Evolutionary conservation across 2,329 filamentous ascomycete genomes (phyloP).

Genomic region (Colletotrichum sp.): DNA sequence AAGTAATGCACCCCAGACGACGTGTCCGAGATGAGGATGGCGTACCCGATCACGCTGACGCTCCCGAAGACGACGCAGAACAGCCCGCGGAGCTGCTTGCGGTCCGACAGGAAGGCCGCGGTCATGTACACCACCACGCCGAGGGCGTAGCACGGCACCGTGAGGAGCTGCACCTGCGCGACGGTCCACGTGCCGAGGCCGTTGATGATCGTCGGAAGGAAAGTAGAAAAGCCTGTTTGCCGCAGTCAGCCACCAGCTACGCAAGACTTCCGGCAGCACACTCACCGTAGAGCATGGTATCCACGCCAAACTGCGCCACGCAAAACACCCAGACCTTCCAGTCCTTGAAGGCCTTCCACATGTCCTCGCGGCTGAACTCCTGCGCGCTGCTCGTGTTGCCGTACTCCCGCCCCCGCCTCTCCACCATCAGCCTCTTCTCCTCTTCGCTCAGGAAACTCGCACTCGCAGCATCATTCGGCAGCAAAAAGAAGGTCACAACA

Average conservation of each 20-base stretch:
- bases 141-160: conserved; percentile 67
- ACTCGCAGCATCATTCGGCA: conserved; percentile 57
- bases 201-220: conserved; percentile 69
- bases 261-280: neutral
- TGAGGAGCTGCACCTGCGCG: conserved; percentile 65
- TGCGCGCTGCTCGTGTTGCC: conserved; percentile 52
- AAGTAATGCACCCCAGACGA: conserved; percentile 46
- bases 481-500: conserved; percentile 53
- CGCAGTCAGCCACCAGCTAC: neutral
- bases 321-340: conserved; percentile 79
- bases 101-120: conserved; percentile 71
- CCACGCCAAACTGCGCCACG: conserved; percentile 72
- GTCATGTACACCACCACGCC: conserved; percentile 73
- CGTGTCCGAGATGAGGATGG: conserved; percentile 58
- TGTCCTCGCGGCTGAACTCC: conserved; percentile 62
- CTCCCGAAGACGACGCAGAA: conserved; percentile 56
- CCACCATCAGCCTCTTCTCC: conserved; percentile 37
- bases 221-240: conserved; percentile 59
- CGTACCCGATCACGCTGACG: conserved; percentile 63
- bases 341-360: conserved; percentile 70
- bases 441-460: conserved; percentile 26
- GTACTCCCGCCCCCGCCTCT: conserved; percentile 41
- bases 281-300: conserved; percentile 74
- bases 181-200: conserved; percentile 58
- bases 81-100: conserved; percentile 59